Evolutionary conservation across 192 early-diverging fungal genomes (phyloP), one percentile per base, ranked within the genome.

Genomic region (Allomyces arbusculus): DNA sequence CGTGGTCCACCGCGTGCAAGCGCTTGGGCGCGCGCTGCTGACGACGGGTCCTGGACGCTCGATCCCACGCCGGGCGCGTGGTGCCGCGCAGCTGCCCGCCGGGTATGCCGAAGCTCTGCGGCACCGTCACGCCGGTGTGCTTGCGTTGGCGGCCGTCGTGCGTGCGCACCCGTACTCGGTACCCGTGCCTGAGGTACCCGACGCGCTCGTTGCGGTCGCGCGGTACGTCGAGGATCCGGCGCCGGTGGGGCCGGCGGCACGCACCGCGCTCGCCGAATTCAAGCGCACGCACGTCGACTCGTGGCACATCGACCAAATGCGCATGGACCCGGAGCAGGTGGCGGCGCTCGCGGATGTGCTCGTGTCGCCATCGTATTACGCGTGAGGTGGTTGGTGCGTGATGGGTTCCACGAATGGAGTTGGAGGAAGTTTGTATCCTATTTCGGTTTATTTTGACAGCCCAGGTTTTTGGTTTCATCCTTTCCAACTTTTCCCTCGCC

Each of bases 101-200:
- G 85, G 79, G 0, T 85, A 76, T 64, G 67, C 70, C 1, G 78
- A 81, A 8, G 76, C 83, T 0, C 64, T 95, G 0, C 73, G 86
- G 44, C 81, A 78, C 20, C 80, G 90, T 14, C 95, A 97, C 75
- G 86, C 88, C 0, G 91, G 87, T 20, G 90, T 90, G n/a, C 74
- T 97, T 64, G 95, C 93, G 0, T 73, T 97, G n/a, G 81, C 90
- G 16, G 86, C 87, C 3, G 72, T 97, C 10, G 77, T 96, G 5
- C 80, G 88, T 63, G 92, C 93, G 0, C 95, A 94, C 69, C 95
- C 95, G 4, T 97, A 97, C 71, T 88, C 89, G 19, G 84, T 97
- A 2, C 93, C 95, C 5, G 76, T 80, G 40, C 95, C 92, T 90
- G 79, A 14, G 3, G 70, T 96, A 84, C 95, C 95, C 4, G 76